Evolutionary conservation across 2,329 filamentous ascomycete genomes (phyloP), one percentile per base, ranked within the genome.

Genomic region (Coleophoma eucalyptorum): DNA sequence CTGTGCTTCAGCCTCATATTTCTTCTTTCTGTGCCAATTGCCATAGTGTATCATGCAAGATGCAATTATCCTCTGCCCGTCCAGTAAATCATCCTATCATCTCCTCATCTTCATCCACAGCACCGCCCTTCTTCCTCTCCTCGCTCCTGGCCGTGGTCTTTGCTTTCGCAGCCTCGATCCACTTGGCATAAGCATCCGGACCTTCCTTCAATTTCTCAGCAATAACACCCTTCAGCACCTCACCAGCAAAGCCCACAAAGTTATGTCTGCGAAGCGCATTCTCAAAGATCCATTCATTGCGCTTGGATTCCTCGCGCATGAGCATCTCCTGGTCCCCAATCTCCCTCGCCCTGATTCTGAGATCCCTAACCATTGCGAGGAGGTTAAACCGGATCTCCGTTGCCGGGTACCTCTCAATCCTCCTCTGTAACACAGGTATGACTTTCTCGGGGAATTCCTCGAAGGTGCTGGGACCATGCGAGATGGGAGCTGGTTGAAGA

Each of bases 361-460:
- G 74, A 72, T 99, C 94, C 57, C 86, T 79, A 60, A 93, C 89
- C 80, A 96, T 92, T 42, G 93, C 94, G 67, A 99, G 81, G 49
- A 99, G 77, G 69, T 99, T 99, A 76, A 99, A 99, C 42, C 91
- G 81, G 55, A 97, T 97, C 77, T 99, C 94, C 1, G 84, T 80
- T 16, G 83, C 75, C 15, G 91, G 91, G 69, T 99, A 97, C 50
- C 93, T 80, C 53, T 80, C 86, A 60, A 99, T 88, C 49, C 94
- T 83, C 51, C 87, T 78, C 71, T 90, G 89, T 52, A 99, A 75
- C 35, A 97, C 92, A n/a, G 89, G 81, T 56, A 96, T 90, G 44
- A 97, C 87, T 62, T 85, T 87, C 50, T 82, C 74, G 1, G 91
- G 84, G 66, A 99, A 97, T 33, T 85, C 76, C 2, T 81, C 79